Evolutionary conservation across 495 filamentous ascomycete species (phyloP).

Genomic region (Chaetomium tenue): DNA sequence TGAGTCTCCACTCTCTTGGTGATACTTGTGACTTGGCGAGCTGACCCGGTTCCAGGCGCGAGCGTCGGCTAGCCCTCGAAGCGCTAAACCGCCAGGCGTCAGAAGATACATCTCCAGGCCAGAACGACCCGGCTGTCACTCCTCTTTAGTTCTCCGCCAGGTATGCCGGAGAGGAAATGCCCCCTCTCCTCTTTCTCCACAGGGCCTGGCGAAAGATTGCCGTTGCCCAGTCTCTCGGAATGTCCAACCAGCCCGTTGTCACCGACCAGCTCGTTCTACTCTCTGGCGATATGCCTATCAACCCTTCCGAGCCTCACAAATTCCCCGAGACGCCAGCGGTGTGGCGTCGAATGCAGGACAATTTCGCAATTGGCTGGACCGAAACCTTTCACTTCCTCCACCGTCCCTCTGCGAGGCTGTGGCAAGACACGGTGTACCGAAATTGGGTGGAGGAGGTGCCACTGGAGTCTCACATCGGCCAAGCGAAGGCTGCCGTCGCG

Average conservation of each 20-base stretch:
- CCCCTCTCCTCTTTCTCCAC: conserved; percentile 30
- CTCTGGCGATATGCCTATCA: conserved; percentile 26
- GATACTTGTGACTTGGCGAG: neutral
- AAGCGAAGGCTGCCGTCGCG: conserved; percentile 26
- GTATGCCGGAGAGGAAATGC: conserved; percentile 27
- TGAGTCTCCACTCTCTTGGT: neutral
- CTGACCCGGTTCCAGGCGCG: neutral
- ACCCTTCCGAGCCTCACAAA: conserved; percentile 1
- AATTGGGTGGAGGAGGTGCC: conserved; percentile 21
- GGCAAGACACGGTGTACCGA: conserved; percentile 23
- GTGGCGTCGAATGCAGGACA: conserved; percentile 25
- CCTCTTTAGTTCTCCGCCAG: conserved; percentile 21
- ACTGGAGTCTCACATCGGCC: conserved; percentile 23
- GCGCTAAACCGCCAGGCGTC: neutral
- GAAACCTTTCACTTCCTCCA: conserved; percentile 33
- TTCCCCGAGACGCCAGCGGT: conserved; percentile 11
- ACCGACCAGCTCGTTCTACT: conserved; percentile 4
- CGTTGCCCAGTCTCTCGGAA: neutral
- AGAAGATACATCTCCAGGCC: neutral
- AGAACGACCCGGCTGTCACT: conserved; percentile 6
- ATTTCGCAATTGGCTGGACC: conserved; percentile 27
- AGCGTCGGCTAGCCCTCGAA: neutral
- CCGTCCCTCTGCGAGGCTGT: conserved; percentile 18
- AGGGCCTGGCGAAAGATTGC: conserved; percentile 30
- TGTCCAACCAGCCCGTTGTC: neutral